Percentiles rank a stretch among this genome's conserved stretches.
phyloP scores from a whole-genome alignment of 2,329 filamentous ascomycete genomes.

The Pseudovirgaria hyperparasitica region DNA sequence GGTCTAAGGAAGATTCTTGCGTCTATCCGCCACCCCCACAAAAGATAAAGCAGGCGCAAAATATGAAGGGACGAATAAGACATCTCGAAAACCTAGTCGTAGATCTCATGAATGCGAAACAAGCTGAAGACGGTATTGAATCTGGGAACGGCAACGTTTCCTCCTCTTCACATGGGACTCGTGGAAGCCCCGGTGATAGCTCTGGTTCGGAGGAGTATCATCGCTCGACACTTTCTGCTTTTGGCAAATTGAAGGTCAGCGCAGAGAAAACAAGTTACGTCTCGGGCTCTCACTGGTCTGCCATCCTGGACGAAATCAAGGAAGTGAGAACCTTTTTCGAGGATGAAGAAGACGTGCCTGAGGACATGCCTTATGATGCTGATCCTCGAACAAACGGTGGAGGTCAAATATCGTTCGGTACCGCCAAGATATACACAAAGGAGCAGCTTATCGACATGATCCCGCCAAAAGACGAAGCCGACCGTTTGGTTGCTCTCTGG shows the following conservation, averaged over 20 bases:
- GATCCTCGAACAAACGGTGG: slow-evolving; percentile 14
- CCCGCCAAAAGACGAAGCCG: slow-evolving; percentile 14
- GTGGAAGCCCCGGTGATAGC: slow-evolving; percentile 3
- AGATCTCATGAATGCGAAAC: slow-evolving; percentile 18
- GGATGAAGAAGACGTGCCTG: slow-evolving; percentile 4
- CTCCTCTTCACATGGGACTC: slow-evolving; percentile 1
- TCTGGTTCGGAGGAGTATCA: slow-evolving; percentile 7
- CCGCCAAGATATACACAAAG: slow-evolving; percentile 13
- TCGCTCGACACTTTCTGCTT: slow-evolving; percentile 12
- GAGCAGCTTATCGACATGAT: slow-evolving; percentile 9
- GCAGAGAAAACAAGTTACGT: slow-evolving; percentile 18
- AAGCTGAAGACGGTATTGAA: slow-evolving; percentile 5
- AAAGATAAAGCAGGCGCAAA: slow-evolving; percentile 14
- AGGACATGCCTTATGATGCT: slow-evolving; percentile 2
- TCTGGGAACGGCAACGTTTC: neutral
- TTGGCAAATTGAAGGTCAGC: slow-evolving; percentile 17
- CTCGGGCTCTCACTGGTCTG: slow-evolving; percentile 23
- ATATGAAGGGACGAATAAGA: slow-evolving; percentile 23
- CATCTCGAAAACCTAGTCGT: slow-evolving; percentile 24
- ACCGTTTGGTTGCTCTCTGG: slow-evolving; percentile 15
- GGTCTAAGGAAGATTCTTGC: slow-evolving; percentile 20
- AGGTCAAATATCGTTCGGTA: slow-evolving; percentile 18
- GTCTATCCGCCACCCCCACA: slow-evolving; percentile 11
- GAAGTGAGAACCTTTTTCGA: slow-evolving; percentile 12
- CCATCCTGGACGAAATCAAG: slow-evolving; percentile 21